phyloP scores from a whole-genome alignment of 1,284 basidiomycete species.

The Trichosporon ovoides region DNA sequence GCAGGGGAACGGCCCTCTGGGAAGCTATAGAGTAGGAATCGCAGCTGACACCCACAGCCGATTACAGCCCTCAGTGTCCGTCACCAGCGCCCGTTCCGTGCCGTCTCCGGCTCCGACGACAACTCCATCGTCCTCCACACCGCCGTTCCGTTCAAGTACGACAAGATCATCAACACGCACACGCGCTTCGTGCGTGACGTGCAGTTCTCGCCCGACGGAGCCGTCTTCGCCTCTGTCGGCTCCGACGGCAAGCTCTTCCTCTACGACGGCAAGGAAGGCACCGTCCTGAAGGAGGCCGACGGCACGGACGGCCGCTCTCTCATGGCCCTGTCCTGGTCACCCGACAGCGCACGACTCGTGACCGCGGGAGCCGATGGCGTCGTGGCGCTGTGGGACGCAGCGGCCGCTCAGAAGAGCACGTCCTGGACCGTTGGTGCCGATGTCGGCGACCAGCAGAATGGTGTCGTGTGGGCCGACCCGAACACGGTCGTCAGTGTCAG shows the following conservation, averaged over 20 bases:
- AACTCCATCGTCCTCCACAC: slow-evolving; percentile 66
- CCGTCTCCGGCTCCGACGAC: slow-evolving; percentile 82
- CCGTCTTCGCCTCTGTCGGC: slow-evolving; percentile 81
- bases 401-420: slow-evolving; percentile 60
- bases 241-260: slow-evolving; percentile 84
- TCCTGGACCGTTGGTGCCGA: slow-evolving; percentile 68
- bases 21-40: no score
- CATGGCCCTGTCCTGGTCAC: slow-evolving; percentile 70
- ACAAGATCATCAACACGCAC: slow-evolving; percentile 84
- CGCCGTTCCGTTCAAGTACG: slow-evolving; percentile 84
- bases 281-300: slow-evolving; percentile 62
- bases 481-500: slow-evolving; percentile 77
- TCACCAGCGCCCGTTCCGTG: slow-evolving; percentile 82
- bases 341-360: slow-evolving; percentile 65
- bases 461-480: slow-evolving; percentile 72
- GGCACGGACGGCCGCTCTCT: slow-evolving; percentile 58
- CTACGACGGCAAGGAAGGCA: slow-evolving; percentile 87
- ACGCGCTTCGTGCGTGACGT: slow-evolving; percentile 93
- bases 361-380: slow-evolving; percentile 85
- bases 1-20: no score
- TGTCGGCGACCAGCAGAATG: slow-evolving; percentile 73
- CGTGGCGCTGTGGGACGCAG: slow-evolving; percentile 83
- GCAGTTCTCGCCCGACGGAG: slow-evolving; percentile 72
- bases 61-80: slow-evolving; percentile 91
- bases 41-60: slow-evolving; percentile 51